Evolutionary conservation across 2,329 filamentous ascomycete genomes (phyloP), one percentile per base, ranked within the genome.

Genomic region (Ascochyta rabiei): DNA sequence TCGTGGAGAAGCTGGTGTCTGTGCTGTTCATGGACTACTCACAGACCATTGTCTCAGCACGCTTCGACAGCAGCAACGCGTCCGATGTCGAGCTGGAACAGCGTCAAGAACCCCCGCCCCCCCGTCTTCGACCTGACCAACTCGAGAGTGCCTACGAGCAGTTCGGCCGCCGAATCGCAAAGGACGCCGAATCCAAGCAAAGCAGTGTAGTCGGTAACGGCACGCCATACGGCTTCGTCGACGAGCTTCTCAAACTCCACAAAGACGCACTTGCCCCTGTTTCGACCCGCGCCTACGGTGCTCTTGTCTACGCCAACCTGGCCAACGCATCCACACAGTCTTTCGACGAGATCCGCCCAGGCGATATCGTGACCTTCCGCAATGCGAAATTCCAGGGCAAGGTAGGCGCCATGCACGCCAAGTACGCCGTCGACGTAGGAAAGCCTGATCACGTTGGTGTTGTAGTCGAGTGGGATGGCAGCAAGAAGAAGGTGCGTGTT

Each of bases 21-120:
- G 81, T 98, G n/a, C 79, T 99, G 8, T 99, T 91, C 79, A 88
- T 92, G 68, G 95, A 99, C 77, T 99, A 99, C 75, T 97, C 93
- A 16, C 95, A 98, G 73, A 98, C 93, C 0, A 82, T 96, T 60
- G 84, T 99, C 67, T 91, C 88, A 0, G 89, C 88, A 16, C 87
- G 83, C 45, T 98, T 89, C 73, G 90, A 96, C 72, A 80, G 87
- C 1, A 84, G 86, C 48, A 87, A 96, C 69, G 83, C 89, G 3
- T 80, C 84, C 2, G 88, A 93, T 67, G 89, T 88, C 10, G 80
- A 85, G 30, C 76, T 98, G 6, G 90, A 96, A 67, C 95, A 99
- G 75, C 86, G 87, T 39, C 93, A 98, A 68, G 90, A 97, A 68
- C 80, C 86, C 1, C 93, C 95, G 3, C 93, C 95, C 5, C 84